A percentile compares a stretch with the other conserved stretches of the same genome.
Evolutionary conservation across 176 grass and related monocot genomes (phyloP).

Genomic region (Musa beccarii): DNA sequence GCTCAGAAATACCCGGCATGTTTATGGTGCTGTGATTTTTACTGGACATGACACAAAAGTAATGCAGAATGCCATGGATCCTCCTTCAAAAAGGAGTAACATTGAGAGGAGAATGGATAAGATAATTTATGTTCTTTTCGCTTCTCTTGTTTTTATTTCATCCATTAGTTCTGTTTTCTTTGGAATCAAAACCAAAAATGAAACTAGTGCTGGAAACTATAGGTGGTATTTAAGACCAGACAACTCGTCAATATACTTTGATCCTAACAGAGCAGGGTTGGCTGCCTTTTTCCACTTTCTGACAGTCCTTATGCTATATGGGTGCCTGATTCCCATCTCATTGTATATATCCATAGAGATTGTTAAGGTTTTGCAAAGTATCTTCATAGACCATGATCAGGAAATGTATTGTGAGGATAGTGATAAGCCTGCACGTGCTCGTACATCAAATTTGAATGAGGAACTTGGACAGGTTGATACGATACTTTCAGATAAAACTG

Average conservation of each 20-base stretch:
- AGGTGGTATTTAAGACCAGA: slow-evolving; percentile 88
- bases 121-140: slow-evolving; percentile 64
- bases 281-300: slow-evolving; percentile 58
- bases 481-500: slow-evolving; percentile 82
- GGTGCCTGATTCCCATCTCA: slow-evolving; percentile 85
- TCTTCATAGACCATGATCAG: slow-evolving; percentile 74
- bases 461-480: slow-evolving; percentile 91
- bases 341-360: slow-evolving; percentile 95
- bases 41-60: slow-evolving; percentile 94
- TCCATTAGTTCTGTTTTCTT: slow-evolving; percentile 58
- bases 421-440: slow-evolving; percentile 60
- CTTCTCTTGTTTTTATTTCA: slow-evolving; percentile 41
- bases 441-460: slow-evolving; percentile 91
- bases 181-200: slow-evolving; percentile 45
- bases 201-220: slow-evolving; percentile 31
- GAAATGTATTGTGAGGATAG: slow-evolving; percentile 74
- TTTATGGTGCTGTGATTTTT: slow-evolving; percentile 67
- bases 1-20: slow-evolving; percentile 67
- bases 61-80: slow-evolving; percentile 82
- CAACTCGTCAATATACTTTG: slow-evolving; percentile 31
- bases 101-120: slow-evolving; percentile 83
- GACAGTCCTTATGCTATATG: slow-evolving; percentile 76
- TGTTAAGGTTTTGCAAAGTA: slow-evolving; percentile 73
- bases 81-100: slow-evolving; percentile 74
- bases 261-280: slow-evolving; percentile 28